These are phyloP conservation scores for Candida piceae DNA, from an alignment of 805 yeast genomes.

Conservation along the genomic window DNA sequence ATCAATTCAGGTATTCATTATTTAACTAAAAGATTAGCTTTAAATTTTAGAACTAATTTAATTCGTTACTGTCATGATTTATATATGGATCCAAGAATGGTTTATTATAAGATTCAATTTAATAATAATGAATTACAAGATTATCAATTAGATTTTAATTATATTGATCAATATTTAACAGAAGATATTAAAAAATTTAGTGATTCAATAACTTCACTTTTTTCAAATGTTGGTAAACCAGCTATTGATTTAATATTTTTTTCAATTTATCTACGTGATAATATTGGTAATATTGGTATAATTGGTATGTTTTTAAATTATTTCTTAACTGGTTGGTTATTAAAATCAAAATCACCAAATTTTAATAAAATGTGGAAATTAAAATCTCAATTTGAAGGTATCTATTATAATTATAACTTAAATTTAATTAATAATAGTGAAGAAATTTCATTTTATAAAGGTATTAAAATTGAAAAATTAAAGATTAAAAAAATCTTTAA, in stretches of 20 bases:
- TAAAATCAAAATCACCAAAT: conserved; percentile 75
- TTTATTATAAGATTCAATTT: conserved; percentile 74
- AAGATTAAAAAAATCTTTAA: conserved; percentile 59
- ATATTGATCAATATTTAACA: conserved; percentile 83
- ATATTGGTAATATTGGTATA: conserved; percentile 83
- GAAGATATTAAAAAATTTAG: conserved; percentile 79
- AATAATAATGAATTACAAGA: conserved; percentile 36
- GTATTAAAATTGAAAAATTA: conserved; percentile 69
- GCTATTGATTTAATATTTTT: conserved; percentile 80
- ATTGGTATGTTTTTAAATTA: conserved; percentile 78
- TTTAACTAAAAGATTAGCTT: conserved; percentile 67
- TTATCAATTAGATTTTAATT: conserved; percentile 41
- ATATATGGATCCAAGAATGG: conserved; percentile 74
- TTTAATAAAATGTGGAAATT: conserved; percentile 72
- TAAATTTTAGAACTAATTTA: conserved; percentile 79
- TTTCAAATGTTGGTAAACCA: conserved; percentile 89
- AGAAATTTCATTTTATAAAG: conserved; percentile 92
- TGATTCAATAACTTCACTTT: conserved; percentile 74
- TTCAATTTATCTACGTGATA: conserved; percentile 76
- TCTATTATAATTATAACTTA: conserved; percentile 79
- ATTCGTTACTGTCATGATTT: conserved; percentile 86
- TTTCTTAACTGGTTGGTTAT: conserved; percentile 67
- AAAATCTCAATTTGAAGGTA: conserved; percentile 80
- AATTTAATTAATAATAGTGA: conserved; percentile 85
- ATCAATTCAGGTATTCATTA: conserved; percentile 87